Percentiles rank a stretch among this genome's conserved stretches.
Conservation (phyloP, 108 stramenopile genomes). For the Chaetoceros tenuissimus region DNA sequence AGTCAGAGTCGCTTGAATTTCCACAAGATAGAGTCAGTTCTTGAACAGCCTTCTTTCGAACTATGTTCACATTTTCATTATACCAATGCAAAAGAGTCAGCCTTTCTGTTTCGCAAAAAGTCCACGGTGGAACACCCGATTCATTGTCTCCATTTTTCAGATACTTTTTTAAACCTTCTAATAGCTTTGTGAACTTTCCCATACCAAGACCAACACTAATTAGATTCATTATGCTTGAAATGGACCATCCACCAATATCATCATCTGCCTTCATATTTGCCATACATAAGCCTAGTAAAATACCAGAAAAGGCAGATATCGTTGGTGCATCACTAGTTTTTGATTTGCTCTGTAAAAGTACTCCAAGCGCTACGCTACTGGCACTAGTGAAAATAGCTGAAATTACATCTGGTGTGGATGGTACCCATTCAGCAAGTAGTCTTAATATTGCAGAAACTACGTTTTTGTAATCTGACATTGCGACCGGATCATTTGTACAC, state of each 20-base stretch:
- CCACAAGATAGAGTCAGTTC: constrained; percentile 33
- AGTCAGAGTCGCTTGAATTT: constrained; percentile 30
- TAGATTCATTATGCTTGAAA: constrained; percentile 21
- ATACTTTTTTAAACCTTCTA: constrained; percentile 24
- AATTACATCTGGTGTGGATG: constrained; percentile 47
- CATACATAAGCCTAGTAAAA: constrained; percentile 62
- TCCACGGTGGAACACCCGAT: constrained; percentile 18
- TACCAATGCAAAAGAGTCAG: constrained; percentile 43
- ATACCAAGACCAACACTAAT: constrained; percentile 26
- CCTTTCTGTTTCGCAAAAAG: constrained; percentile 31
- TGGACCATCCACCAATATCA: constrained; percentile 43
- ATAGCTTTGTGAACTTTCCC: constrained; percentile 15
- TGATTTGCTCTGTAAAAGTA: not conserved
- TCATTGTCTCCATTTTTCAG: not conserved
- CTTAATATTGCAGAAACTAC: constrained; percentile 22
- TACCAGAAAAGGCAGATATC: constrained; percentile 30
- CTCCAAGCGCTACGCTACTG: not conserved
- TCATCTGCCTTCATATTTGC: constrained; percentile 36
- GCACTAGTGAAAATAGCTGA: constrained; percentile 17
- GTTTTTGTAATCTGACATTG: not conserved
- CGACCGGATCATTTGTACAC: not conserved
- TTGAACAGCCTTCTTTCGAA: constrained; percentile 57
- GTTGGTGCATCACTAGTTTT: not conserved
- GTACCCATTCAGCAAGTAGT: constrained; percentile 52
- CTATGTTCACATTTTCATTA: constrained; percentile 31